Base-by-base conservation (phyloP, 2,329 filamentous ascomycete species). In the Aspergillus flavus region DNA sequence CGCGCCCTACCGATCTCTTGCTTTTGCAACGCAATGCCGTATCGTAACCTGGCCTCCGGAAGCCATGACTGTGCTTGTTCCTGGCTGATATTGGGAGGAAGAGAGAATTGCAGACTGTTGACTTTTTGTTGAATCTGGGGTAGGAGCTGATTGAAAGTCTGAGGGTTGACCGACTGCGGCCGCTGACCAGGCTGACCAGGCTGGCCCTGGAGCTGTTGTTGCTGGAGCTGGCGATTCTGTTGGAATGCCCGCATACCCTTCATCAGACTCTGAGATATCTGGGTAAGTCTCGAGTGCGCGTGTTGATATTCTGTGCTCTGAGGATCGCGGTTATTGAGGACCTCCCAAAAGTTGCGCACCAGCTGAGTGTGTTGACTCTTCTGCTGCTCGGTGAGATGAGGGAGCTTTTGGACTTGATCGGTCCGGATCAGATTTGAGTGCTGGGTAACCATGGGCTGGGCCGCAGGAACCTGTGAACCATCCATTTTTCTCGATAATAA, bases 341-440 rank as follows among this genome's bases (percentile, higher is more conserved):
- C 74, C 34, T 82, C 80, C 85, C 86, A 89, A 57, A 86, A 79
- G 64, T 79, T 82, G 61, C 81, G 79, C 65, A 89, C 81, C 23
- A 84, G 78, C 56, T 81, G 76, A 62, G 83, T 83, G 70, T 87
- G 87, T 67, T 85, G 82, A 52, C 80, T 75, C 75, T 87, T 88
- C 68, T 85, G 82, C 56, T 82, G 76, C 10, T 85, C 83, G 64
- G 76, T 83, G 34, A 89, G 77, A 72, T 83, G 79, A 6, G 83
- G 83, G 6, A 87, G 77, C 62, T 80, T 80, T 64, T 82, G 80
- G 58, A 87, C 83, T 64, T 85, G 82, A 61, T 84, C 81, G 34
- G 84, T 83, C 52, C 80, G 80, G 67, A 86, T 85, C 56, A 84
- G 71, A 59, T 80, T 79, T 6, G 79, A 77, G 56, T 81, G 77